phyloP scores from a whole-genome alignment of 352 stramenopile species.

The Pythium coloratum region DNA sequence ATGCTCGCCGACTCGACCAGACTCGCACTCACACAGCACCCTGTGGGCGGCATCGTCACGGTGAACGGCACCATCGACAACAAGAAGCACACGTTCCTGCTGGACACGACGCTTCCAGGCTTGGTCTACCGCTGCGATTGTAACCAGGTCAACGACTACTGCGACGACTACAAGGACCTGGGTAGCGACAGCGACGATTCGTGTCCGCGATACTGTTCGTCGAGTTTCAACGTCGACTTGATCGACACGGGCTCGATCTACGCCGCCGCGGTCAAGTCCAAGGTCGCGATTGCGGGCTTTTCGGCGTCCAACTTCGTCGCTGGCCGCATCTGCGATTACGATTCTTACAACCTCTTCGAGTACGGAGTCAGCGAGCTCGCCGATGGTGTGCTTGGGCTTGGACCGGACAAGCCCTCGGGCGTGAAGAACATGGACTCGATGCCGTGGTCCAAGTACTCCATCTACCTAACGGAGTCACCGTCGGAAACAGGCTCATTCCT shows the following conservation, averaged over 20 bases:
- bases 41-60: neutral
- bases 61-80: neutral
- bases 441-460: constrained; percentile 22
- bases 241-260: neutral
- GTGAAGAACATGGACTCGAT: constrained; percentile 2
- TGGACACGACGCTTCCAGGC: neutral
- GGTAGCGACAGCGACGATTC: neutral
- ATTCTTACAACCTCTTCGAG: neutral
- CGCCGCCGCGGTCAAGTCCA: neutral
- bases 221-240: neutral
- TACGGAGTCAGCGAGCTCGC: neutral
- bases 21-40: neutral
- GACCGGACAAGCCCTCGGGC: neutral
- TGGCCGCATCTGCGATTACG: constrained; percentile 2
- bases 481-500: constrained; percentile 8
- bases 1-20: neutral
- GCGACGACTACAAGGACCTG: neutral
- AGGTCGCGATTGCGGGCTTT: constrained; percentile 9
- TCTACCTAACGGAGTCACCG: constrained; percentile 4
- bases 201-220: neutral
- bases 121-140: neutral
- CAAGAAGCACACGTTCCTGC: neutral
- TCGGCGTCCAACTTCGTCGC: constrained; percentile 5
- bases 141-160: neutral
- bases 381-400: constrained; percentile 9